Percentiles rank a stretch among this genome's conserved stretches.
Evolutionary conservation across 495 filamentous ascomycete genomes (phyloP).

Genomic region (Penicillium pulvis): DNA sequence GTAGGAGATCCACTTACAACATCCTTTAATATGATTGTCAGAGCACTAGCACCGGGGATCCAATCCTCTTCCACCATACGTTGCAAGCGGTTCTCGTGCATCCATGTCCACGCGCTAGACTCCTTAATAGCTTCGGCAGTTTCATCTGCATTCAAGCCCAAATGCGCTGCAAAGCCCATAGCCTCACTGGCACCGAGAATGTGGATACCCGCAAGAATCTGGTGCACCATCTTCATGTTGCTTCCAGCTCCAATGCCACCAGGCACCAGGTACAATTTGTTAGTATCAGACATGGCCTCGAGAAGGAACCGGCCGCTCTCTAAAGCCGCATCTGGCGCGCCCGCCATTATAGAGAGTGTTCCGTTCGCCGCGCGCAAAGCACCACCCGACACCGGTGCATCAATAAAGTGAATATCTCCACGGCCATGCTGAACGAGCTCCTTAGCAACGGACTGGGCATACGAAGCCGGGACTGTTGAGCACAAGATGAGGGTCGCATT

Average conservation of each 20-base stretch:
- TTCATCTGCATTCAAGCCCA: slow-evolving; percentile 63
- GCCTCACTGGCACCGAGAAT: slow-evolving; percentile 74
- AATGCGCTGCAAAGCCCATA: slow-evolving; percentile 68
- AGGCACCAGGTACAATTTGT: slow-evolving; percentile 72
- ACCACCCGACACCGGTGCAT: slow-evolving; percentile 79
- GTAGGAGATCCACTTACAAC: slow-evolving; percentile 43
- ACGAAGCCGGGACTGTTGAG: slow-evolving; percentile 72
- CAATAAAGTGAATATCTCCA: slow-evolving; percentile 67
- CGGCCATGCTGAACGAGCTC: slow-evolving; percentile 57
- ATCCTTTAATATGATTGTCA: slow-evolving; percentile 81
- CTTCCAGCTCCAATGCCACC: slow-evolving; percentile 77
- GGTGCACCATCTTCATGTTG: slow-evolving; percentile 88
- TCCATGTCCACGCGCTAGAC: slow-evolving; percentile 72
- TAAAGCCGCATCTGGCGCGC: slow-evolving; percentile 59
- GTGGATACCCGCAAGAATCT: slow-evolving; percentile 76
- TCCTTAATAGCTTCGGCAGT: slow-evolving; percentile 59
- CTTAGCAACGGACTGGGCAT: slow-evolving; percentile 60
- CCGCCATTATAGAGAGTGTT: slow-evolving; percentile 80
- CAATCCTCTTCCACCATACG: slow-evolving; percentile 70
- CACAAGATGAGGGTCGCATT: slow-evolving; percentile 68
- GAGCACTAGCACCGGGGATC: slow-evolving; percentile 63
- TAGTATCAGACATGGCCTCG: slow-evolving; percentile 56
- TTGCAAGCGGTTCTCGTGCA: slow-evolving; percentile 76
- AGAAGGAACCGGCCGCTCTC: slow-evolving; percentile 61
- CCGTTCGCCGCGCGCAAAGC: slow-evolving; percentile 71